These are phyloP conservation scores for Chrysanthemum lavandulifolium DNA, from an alignment of 129 eudicot genomes.

Conservation along the genomic window DNA sequence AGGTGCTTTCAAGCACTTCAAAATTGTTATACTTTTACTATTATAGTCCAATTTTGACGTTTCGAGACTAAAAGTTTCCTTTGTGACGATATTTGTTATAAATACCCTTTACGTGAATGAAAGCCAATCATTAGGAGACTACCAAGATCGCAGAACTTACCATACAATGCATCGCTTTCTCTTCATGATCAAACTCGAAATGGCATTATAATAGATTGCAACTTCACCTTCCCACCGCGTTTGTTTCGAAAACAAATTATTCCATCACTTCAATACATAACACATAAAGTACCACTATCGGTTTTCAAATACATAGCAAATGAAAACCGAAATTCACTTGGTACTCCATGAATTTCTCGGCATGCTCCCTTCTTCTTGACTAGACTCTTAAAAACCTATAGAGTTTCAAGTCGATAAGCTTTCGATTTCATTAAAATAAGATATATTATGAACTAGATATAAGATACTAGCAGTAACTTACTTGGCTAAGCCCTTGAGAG, in stretches of 20 bases:
- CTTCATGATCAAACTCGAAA: slow-evolving; percentile 77
- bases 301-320: slow-evolving; percentile 13
- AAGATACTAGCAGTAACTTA: slow-evolving; percentile 31
- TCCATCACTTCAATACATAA: neutral
- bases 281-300: neutral
- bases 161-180: slow-evolving; percentile 89
- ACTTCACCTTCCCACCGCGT: too few species aligned
- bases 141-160: slow-evolving; percentile 32
- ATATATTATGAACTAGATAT: neutral
- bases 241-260: too few species aligned
- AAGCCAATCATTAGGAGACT: too few species aligned
- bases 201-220: slow-evolving; percentile 58
- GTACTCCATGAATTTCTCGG: slow-evolving; percentile 88
- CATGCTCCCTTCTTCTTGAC: slow-evolving; percentile 93
- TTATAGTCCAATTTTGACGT: too few species aligned
- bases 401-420: too few species aligned
- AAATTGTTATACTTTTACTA: too few species aligned
- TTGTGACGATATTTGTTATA: slow-evolving; percentile 17
- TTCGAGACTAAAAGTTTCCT: too few species aligned
- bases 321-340: slow-evolving; percentile 44
- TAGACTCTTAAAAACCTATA: slow-evolving; percentile 85
- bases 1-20: too few species aligned
- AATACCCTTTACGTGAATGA: too few species aligned
- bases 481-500: slow-evolving; percentile 93
- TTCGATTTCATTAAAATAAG: neutral